phyloP scores from a whole-genome alignment of 495 filamentous ascomycete genomes.

The Daldinia vernicosa region DNA sequence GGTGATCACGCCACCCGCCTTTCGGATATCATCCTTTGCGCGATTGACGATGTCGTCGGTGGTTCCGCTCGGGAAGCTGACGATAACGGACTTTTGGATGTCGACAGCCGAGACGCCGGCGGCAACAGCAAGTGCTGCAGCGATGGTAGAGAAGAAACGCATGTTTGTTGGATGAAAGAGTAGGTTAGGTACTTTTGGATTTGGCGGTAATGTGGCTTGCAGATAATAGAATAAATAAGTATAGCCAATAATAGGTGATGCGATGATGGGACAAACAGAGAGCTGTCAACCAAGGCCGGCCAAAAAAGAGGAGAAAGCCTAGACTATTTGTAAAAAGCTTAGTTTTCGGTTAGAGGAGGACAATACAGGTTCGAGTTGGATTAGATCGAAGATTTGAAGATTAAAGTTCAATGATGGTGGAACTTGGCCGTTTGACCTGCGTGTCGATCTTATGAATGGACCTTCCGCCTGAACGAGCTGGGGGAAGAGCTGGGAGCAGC shows the following conservation, averaged over 20 bases:
- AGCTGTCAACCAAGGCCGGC: not conserved
- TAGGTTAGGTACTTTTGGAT: not conserved
- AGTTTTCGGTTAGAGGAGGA: not conserved
- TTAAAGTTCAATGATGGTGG: not conserved
- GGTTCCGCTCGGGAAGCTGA: conserved; percentile 78
- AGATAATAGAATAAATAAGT: not conserved
- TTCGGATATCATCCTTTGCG: conserved; percentile 73
- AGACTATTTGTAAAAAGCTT: conserved; percentile 1
- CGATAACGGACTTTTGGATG: conserved; percentile 74
- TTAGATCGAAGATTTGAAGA: not conserved
- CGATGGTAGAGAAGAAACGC: conserved; percentile 64
- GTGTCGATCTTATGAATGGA: not conserved
- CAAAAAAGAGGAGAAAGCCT: not conserved
- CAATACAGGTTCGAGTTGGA: not conserved
- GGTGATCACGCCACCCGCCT: conserved; percentile 68
- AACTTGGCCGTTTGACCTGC: conserved; percentile 8
- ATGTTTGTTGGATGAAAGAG: conserved; percentile 50
- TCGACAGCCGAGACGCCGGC: conserved; percentile 64
- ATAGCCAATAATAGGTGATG: not conserved
- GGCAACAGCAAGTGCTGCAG: conserved; percentile 63
- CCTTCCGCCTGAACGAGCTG: not conserved
- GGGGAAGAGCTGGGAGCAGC: not conserved
- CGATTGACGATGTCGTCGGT: conserved; percentile 72
- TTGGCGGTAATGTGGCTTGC: not conserved
- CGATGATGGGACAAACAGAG: not conserved